A percentile compares a stretch with the other conserved stretches of the same genome.
Evolutionary conservation across 345 rosid species (phyloP).

Genomic region (Aegle marmelos): DNA sequence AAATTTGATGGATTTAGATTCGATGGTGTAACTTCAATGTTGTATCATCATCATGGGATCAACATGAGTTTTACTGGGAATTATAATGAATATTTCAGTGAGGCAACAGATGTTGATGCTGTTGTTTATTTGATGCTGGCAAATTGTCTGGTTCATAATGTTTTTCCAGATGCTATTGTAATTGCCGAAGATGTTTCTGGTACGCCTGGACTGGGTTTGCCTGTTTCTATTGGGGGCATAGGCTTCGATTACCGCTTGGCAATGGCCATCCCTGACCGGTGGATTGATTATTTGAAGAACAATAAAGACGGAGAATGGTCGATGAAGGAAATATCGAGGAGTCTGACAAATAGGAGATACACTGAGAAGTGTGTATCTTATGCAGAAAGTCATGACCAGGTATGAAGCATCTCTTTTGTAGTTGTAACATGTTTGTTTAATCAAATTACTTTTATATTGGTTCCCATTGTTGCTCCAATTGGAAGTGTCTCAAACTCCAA

Average conservation of each 20-base stretch:
- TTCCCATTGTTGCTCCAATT: neutral
- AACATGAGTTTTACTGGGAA: conserved; percentile 59
- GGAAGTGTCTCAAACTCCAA: neutral
- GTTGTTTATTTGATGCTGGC: conserved; percentile 78
- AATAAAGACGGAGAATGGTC: conserved; percentile 75
- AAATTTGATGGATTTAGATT: conserved; percentile 77
- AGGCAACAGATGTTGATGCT: conserved; percentile 73
- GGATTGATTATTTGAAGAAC: conserved; percentile 82
- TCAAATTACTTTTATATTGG: neutral
- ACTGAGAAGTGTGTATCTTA: conserved; percentile 72
- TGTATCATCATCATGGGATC: conserved; percentile 79
- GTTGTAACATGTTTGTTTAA: conserved; percentile 3
- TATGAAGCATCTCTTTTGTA: conserved; percentile 17
- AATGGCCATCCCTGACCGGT: conserved; percentile 80
- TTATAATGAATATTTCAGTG: conserved; percentile 66
- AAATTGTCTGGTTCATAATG: conserved; percentile 53
- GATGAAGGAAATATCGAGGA: conserved; percentile 53
- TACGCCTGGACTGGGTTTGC: conserved; percentile 75
- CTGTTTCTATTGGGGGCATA: conserved; percentile 58
- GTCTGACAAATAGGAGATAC: conserved; percentile 72
- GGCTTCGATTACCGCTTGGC: conserved; percentile 78
- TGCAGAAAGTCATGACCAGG: conserved; percentile 92
- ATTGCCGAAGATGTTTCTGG: conserved; percentile 89
- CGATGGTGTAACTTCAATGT: conserved; percentile 82
- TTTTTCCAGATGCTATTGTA: conserved; percentile 66